Percentiles rank a stretch among this genome's conserved stretches.
These are phyloP conservation scores for Aureococcus anophagefferens DNA, from an alignment of 108 stramenopile genomes.

Conservation along the genomic window DNA sequence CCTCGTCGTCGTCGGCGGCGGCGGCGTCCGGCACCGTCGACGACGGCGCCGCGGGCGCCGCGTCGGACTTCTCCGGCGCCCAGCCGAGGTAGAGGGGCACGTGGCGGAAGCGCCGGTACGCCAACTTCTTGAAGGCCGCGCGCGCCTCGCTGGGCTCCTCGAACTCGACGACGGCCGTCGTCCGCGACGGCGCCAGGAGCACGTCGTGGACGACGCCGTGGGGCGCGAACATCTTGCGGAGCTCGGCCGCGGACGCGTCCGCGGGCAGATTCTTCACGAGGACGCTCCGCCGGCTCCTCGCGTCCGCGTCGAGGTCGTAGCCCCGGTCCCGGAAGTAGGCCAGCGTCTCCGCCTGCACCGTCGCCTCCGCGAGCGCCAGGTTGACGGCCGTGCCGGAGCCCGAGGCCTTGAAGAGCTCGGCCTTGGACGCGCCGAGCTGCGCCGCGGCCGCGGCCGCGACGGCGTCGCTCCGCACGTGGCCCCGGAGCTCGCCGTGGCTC, in stretches of 20 bases:
- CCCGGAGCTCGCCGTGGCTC: background rate
- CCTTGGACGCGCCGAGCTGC: background rate
- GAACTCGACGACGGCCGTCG: slow-evolving; percentile 85
- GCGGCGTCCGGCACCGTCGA: background rate
- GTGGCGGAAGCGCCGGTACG: slow-evolving; percentile 84
- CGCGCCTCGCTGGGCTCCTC: slow-evolving; percentile 72
- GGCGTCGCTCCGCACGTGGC: background rate
- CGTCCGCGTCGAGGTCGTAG: slow-evolving; percentile 73
- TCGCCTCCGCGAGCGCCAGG: slow-evolving; percentile 87
- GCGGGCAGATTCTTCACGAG: slow-evolving; percentile 91
- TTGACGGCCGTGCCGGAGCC: slow-evolving; percentile 42
- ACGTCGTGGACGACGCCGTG: slow-evolving; percentile 53
- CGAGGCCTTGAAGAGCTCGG: slow-evolving; percentile 33
- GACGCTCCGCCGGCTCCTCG: slow-evolving; percentile 30
- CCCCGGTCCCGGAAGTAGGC: slow-evolving; percentile 76
- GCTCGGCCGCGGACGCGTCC: slow-evolving; percentile 67
- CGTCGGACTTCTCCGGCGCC: slow-evolving; percentile 54
- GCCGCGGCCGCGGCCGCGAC: background rate
- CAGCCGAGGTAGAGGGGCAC: slow-evolving; percentile 96
- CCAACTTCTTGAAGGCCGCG: slow-evolving; percentile 74
- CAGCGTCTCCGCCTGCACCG: slow-evolving; percentile 81
- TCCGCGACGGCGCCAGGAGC: slow-evolving; percentile 71
- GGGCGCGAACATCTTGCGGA: slow-evolving; percentile 70
- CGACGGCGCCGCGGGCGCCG: background rate
- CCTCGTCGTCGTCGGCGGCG: slow-evolving; percentile 24